Evolutionary conservation across 2,329 filamentous ascomycete genomes (phyloP), one percentile per base, ranked within the genome.

Genomic region (Fusarium newnesense): DNA sequence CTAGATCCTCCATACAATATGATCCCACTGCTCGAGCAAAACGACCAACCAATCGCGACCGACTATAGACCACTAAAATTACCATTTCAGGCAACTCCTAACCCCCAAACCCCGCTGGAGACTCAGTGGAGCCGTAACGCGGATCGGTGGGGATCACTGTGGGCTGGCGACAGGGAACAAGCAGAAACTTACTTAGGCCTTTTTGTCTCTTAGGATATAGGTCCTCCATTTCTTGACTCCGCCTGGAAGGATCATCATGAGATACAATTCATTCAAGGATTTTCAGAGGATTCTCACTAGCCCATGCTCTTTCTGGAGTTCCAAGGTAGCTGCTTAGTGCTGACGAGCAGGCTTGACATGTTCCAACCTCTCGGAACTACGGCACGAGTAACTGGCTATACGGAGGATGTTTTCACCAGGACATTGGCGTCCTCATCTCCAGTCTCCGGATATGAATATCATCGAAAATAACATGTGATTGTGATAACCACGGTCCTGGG

Each of bases 61-160:
- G 8, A 43, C 36, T n/a, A 30, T n/a, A 40, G 24, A n/a, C 34
- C 34, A 40, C 56, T 42, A 46, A 30, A 43, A 18, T 44, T 74
- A 26, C 71, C 56, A 5, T 34, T 73, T 72, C 43, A 5, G 70
- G 71, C 12, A 72, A 64, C 59, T 63, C 58, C 44, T 39, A 63
- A 58, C 36, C 34, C 61, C 58, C 60, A 47, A 50, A 56, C 26
- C 53, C 47, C 58, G 34, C 44, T 32, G 12, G 4, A 43, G 21
- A 21, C 42, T 21, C 30, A 59, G 60, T 47, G 46, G 46, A 11
- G 19, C 24, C 24, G 21, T 26, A 36, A 39, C 50, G 34, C n/a
- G 50, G 18, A 39, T 39, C 34, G 24, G 13, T 28, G 13, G 49
- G 32, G 21, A 34, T 24, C 52, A 7, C 44, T 19, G 37, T 50